These are phyloP conservation scores for Amniculicola lignicola DNA, from an alignment of 495 filamentous ascomycete species.

Conservation along the genomic window DNA sequence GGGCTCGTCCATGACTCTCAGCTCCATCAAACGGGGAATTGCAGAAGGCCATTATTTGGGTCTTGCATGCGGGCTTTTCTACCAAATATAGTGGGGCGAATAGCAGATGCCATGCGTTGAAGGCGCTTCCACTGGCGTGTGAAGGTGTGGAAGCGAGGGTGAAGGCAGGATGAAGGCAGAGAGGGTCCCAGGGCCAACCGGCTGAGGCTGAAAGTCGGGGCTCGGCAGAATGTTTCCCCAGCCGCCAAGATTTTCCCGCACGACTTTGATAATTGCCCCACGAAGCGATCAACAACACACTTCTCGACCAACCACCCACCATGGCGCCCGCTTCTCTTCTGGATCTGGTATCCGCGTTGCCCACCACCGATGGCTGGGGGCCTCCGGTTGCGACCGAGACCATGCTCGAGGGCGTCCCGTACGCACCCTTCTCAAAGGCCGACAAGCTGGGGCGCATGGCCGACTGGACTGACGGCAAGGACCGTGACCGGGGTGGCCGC, in stretches of 20 bases:
- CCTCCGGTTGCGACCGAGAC: slow-evolving; percentile 76
- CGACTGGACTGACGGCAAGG: slow-evolving; percentile 98
- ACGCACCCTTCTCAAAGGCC: slow-evolving; percentile 95
- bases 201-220: too few relatives aligned
- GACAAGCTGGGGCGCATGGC: slow-evolving; percentile 99
- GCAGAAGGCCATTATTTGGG: too few relatives aligned
- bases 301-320: slow-evolving; percentile 22
- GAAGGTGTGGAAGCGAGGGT: too few relatives aligned
- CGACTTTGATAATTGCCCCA: slow-evolving; percentile 2
- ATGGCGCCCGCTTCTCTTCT: slow-evolving; percentile 59
- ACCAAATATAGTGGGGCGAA: too few relatives aligned
- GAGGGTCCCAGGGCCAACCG: too few relatives aligned
- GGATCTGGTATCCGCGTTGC: slow-evolving; percentile 58
- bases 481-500: slow-evolving; percentile 69
- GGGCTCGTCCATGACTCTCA: slow-evolving; percentile 24
- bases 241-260: slow-evolving; percentile 24
- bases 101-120: too few relatives aligned
- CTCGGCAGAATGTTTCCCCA: too few relatives aligned
- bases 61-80: too few relatives aligned
- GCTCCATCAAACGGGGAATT: background rate
- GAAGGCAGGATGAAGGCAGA: too few relatives aligned
- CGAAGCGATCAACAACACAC: background rate
- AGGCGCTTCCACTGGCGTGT: too few relatives aligned
- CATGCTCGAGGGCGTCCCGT: slow-evolving; percentile 88
- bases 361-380: slow-evolving; percentile 75